These are phyloP conservation scores for Apiospora hydei DNA, from an alignment of 2,329 filamentous ascomycete genomes.

Conservation along the genomic window DNA sequence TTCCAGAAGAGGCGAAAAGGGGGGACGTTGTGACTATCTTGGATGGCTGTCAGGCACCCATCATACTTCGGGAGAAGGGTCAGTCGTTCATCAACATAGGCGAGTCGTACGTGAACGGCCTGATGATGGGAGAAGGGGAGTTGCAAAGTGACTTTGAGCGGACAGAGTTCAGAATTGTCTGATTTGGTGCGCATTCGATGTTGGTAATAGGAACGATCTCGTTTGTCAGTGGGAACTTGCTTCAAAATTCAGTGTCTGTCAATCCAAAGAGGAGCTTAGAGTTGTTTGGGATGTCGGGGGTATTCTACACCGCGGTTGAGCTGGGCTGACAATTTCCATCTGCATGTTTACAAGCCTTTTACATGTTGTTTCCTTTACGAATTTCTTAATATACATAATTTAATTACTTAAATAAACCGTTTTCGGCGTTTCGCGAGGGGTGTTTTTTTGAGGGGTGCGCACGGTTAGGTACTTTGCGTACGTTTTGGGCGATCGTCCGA, in stretches of 20 bases:
- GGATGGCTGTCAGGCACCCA: too few species aligned
- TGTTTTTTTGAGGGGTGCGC: too few species aligned
- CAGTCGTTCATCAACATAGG: too few species aligned
- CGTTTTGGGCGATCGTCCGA: too few species aligned
- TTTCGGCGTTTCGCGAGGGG: too few species aligned
- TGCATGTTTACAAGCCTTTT: neutral
- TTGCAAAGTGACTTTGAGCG: neutral
- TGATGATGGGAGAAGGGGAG: neutral
- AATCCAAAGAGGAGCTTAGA: neutral
- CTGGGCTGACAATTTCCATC: neutral
- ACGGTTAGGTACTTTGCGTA: too few species aligned
- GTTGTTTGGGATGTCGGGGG: neutral
- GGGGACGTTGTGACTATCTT: too few species aligned
- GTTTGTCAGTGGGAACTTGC: neutral
- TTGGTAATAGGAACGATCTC: neutral
- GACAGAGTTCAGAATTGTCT: neutral
- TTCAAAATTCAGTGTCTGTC: neutral
- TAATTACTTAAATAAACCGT: too few species aligned
- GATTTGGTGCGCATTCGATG: neutral
- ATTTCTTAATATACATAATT: too few species aligned
- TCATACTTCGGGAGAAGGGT: too few species aligned
- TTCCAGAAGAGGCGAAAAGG: neutral
- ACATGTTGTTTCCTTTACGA: neutral
- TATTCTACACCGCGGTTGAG: neutral
- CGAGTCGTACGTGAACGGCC: neutral